Percentiles rank a stretch among this genome's conserved stretches.
These are phyloP conservation scores for Pouteria campechiana DNA, from an alignment of 179 eudicot species.

Conservation along the genomic window DNA sequence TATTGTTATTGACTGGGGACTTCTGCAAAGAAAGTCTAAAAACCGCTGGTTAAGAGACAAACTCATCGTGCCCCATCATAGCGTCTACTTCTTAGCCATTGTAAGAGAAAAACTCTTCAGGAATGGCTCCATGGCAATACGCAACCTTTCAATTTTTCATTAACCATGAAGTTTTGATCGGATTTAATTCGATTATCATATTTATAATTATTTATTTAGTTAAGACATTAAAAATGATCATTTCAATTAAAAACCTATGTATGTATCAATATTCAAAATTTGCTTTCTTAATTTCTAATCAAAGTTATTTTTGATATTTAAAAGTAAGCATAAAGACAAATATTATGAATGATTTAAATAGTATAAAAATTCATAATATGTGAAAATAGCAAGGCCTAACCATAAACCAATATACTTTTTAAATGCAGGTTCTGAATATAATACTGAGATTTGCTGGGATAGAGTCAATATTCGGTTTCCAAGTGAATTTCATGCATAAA, in stretches of 20 bases:
- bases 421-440: constrained; percentile 29
- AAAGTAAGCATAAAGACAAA: no score
- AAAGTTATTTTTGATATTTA: not conserved
- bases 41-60: constrained; percentile 35
- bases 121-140: not conserved
- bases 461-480: constrained; percentile 22
- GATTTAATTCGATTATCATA: no score
- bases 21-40: constrained; percentile 16
- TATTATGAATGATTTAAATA: no score
- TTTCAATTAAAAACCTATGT: not conserved
- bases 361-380: not conserved
- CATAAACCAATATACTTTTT: no score
- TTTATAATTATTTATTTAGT: not conserved
- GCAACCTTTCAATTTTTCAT: not conserved
- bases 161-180: not conserved
- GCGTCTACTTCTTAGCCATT: constrained; percentile 28
- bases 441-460: constrained; percentile 31
- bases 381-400: not conserved
- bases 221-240: not conserved
- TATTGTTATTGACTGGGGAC: constrained; percentile 36
- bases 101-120: constrained; percentile 9
- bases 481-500: constrained; percentile 11
- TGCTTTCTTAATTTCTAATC: not conserved
- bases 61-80: constrained; percentile 24
- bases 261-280: no score